Base-by-base conservation (phyloP, 2,329 filamentous ascomycete genomes). In the Ascochyta lentis region DNA sequence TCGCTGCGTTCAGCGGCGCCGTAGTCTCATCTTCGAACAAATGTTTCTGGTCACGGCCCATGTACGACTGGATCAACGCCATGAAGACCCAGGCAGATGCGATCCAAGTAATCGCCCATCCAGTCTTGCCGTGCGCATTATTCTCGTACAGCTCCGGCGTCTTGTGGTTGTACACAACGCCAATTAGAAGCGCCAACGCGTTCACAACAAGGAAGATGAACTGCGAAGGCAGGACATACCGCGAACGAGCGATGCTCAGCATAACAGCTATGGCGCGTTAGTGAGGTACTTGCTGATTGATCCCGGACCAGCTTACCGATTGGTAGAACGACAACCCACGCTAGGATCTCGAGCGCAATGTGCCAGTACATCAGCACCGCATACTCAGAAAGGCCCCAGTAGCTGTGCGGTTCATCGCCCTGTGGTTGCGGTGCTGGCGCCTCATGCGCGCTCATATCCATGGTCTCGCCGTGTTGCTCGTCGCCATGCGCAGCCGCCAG, bases 141-240 rank as follows among this genome's bases (percentile, higher is more conserved):
- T 90, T 88, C 29, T 87, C 87, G 72, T 96, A 97, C 22, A 97
- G 79, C 70, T 96, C 91, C 1, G 92, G 92, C 0, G 92, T 96
- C 60, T 84, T 86, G 54, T 84, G 82, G 72, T 95, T 92, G 80
- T 96, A 96, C 53, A 78, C 59, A 54, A 77, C 62, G 55, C 76
- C 68, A 48, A 77, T 58, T 49, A 79, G 59, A 24, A 79, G 67
- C 47, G 76, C 72, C 49, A 78, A 60, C 34, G 74, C 73, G 58
- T 81, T 80, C 23, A 76, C 49, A 26, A 71, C 49, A 42, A 81
- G 75, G 68, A 81, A 81, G 19, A 71, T 59, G 57, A 92, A 82
- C 69, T 96, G 93, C 1, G 82, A 76, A 0, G 83, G 79, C 2
- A 96, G 80, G 1, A 88, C 88, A 66, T 89, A 87, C 59, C 89